Evolutionary conservation across 1,284 basidiomycete genomes (phyloP).

Genomic region (Veloporphyrellus conicus): DNA sequence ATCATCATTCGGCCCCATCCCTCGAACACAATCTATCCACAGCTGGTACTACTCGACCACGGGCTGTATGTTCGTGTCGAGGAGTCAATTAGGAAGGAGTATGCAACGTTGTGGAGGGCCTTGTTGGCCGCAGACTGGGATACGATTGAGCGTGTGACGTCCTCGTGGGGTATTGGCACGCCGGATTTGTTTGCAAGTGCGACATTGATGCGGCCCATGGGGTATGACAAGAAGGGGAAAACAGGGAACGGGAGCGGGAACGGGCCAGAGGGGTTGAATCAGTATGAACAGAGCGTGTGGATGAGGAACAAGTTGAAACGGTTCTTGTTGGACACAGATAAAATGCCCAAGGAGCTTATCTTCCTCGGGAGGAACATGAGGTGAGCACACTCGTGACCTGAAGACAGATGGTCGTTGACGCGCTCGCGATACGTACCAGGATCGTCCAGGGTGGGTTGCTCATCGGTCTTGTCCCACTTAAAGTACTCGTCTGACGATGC

Average conservation of each 20-base stretch:
- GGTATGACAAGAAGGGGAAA: slow-evolving; percentile 34
- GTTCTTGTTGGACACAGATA: slow-evolving; percentile 63
- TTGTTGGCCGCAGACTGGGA: slow-evolving; percentile 69
- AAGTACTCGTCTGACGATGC: not conserved
- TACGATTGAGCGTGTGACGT: slow-evolving; percentile 59
- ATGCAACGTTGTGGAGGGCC: slow-evolving; percentile 76
- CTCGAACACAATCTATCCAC: slow-evolving; percentile 47
- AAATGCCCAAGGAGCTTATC: slow-evolving; percentile 72
- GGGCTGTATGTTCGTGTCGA: slow-evolving; percentile 75
- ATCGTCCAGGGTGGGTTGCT: slow-evolving; percentile 57
- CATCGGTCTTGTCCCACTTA: not conserved
- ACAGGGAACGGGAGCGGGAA: not conserved
- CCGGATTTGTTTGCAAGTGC: slow-evolving; percentile 76
- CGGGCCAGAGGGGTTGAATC: slow-evolving; percentile 34
- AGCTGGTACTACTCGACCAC: slow-evolving; percentile 86
- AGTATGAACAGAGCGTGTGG: slow-evolving; percentile 60
- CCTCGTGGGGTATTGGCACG: slow-evolving; percentile 75
- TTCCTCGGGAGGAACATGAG: slow-evolving; percentile 83
- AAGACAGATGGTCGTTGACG: not conserved
- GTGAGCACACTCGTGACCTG: slow-evolving; percentile 10
- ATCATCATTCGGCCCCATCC: slow-evolving; percentile 78
- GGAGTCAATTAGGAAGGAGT: slow-evolving; percentile 65
- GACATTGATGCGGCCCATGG: slow-evolving; percentile 61
- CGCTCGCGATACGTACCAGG: slow-evolving; percentile 23
- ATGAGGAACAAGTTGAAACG: slow-evolving; percentile 63